Evolutionary conservation across 2,329 filamentous ascomycete species (phyloP).

Genomic region (Tolypocladium endophyticum): DNA sequence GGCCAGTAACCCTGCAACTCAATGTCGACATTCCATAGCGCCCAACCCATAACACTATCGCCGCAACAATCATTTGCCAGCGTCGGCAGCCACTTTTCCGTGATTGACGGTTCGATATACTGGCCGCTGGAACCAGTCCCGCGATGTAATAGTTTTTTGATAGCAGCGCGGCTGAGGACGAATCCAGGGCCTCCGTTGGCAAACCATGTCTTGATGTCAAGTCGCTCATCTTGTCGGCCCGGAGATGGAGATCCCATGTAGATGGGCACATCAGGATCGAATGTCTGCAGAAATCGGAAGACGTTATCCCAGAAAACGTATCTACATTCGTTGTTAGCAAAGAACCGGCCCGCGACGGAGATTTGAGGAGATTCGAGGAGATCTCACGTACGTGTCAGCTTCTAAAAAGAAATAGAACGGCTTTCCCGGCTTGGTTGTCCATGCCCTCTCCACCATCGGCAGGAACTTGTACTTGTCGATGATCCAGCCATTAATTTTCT

Average conservation of each 20-base stretch:
- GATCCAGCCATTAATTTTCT: not conserved
- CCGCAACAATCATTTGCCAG: not conserved
- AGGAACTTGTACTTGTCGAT: not conserved
- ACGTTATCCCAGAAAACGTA: not conserved
- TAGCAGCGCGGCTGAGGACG: not conserved
- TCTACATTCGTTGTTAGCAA: not conserved
- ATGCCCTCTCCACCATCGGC: slow-evolving; percentile 41
- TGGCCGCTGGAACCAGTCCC: not conserved
- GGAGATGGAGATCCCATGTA: not conserved
- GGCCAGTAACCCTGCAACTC: not conserved
- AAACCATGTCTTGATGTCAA: not conserved
- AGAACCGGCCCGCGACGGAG: not conserved
- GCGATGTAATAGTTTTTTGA: not conserved
- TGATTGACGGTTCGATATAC: not conserved
- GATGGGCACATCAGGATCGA: not conserved
- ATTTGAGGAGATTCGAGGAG: not conserved
- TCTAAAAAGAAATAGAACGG: slow-evolving; percentile 48
- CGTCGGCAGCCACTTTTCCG: not conserved
- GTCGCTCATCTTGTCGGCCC: not conserved
- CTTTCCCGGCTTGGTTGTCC: slow-evolving; percentile 32
- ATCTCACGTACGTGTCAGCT: slow-evolving; percentile 42
- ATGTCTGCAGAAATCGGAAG: not conserved
- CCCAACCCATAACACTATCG: not conserved
- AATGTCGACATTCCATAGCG: not conserved
- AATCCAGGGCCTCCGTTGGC: not conserved